Evolutionary conservation across 2,329 filamentous ascomycete species (phyloP), one percentile per base, ranked within the genome.

Genomic region (Sporothrix pseudoabietina): DNA sequence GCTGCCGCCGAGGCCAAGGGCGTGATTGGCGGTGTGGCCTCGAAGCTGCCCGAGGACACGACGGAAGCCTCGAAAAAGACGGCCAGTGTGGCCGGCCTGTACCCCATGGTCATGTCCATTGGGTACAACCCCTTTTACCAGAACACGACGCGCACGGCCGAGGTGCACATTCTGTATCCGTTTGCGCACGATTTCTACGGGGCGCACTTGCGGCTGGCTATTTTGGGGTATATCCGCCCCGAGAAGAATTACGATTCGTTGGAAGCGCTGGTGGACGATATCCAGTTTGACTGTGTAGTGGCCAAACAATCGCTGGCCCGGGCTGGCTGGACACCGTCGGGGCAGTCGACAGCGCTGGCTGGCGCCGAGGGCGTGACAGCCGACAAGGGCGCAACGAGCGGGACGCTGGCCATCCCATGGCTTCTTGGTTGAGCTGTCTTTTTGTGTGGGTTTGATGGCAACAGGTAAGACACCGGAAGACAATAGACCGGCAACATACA

Each of bases 71-170:
- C 86, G 0, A 82, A 87, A 75, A 75, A 14, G 63, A 74, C 39
- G 30, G 49, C 73, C 66, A 74, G 74, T 9, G 70, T 73, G 39
- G 75, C 76, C 76, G 75, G 65, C 61, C 85, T 96, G 73, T 93
- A 91, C 82, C 93, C 93, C 0, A 96, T 97, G 87, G 94, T 97
- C 77, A 92, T 98, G 91, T 93, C 90, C 75, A 95, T 98, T 77
- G 96, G 96, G 61, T 98, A 94, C 87, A 99, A 98, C 82, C 96
- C 96, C 0, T 98, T 94, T 83, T 99, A 97, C 87, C 94, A 94
- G 81, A 98, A 99, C 86, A 90, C 87, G 4, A 89, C 93, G 65
- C 90, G 93, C 75, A 93, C 89, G 75, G 94, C 96, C 79, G 94
- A 97, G 86, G 94, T 97, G 73, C 94, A 97, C 83, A 88, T 99